A percentile compares a stretch with the other conserved stretches of the same genome.
These are phyloP conservation scores for Rhizopogon rudus DNA, from an alignment of 768 basidiomycete genomes.

Conservation along the genomic window DNA sequence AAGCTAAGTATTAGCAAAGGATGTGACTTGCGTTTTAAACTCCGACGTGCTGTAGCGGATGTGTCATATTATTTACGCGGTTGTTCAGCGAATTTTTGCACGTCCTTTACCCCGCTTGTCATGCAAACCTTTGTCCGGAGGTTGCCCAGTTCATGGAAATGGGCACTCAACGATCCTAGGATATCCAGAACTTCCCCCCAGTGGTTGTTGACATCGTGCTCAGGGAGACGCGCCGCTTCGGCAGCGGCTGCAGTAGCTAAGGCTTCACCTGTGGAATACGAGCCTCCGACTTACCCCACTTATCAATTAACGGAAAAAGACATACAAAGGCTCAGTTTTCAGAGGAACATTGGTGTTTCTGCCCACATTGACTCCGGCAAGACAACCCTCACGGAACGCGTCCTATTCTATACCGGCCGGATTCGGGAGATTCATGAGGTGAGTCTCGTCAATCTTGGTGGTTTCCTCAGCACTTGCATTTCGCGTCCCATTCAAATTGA, in stretches of 20 bases:
- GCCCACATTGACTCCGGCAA: slow-evolving; percentile 97
- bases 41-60: slow-evolving; percentile 14
- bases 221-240: slow-evolving; percentile 36
- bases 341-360: slow-evolving; percentile 95
- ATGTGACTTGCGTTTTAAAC: slow-evolving; percentile 17
- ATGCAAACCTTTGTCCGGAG: slow-evolving; percentile 24
- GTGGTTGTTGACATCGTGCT: background rate
- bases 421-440: slow-evolving; percentile 97
- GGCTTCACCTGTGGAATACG: background rate
- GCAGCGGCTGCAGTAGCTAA: slow-evolving; percentile 36
- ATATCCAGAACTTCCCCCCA: slow-evolving; percentile 1
- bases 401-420: slow-evolving; percentile 93
- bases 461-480: background rate
- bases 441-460: slow-evolving; percentile 20
- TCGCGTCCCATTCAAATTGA: slow-evolving; percentile 1
- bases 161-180: slow-evolving; percentile 13
- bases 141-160: slow-evolving; percentile 22
- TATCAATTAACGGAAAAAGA: slow-evolving; percentile 63
- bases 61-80: background rate
- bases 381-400: slow-evolving; percentile 94
- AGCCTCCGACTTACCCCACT: slow-evolving; percentile 26
- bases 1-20: slow-evolving; percentile 7
- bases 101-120: slow-evolving; percentile 2
- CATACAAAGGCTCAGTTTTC: slow-evolving; percentile 55
- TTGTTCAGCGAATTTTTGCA: background rate